phyloP scores from a whole-genome alignment of 106 monocot genomes.

The Platanthera guangdongensis region DNA sequence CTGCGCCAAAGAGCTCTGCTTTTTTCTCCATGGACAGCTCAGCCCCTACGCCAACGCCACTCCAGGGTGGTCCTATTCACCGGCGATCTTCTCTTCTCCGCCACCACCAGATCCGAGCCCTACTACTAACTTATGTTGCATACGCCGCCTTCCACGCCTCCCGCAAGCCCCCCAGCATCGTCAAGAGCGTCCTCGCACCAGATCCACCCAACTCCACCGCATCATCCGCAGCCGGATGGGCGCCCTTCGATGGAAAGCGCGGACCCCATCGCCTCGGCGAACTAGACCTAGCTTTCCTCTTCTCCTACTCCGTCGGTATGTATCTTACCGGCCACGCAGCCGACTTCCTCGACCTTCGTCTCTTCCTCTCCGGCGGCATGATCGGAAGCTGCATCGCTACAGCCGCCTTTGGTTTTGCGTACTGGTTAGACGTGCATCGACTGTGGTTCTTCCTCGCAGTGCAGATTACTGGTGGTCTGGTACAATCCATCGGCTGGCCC shows the following conservation, averaged over 20 bases:
- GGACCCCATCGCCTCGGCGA: constrained; percentile 90
- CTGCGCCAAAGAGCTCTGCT: not conserved
- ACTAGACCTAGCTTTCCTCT: constrained; percentile 90
- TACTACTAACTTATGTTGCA: constrained; percentile 69
- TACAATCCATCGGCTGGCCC: constrained; percentile 84
- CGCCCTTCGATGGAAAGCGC: constrained; percentile 50
- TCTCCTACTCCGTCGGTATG: constrained; percentile 69
- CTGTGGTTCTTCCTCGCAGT: constrained; percentile 46
- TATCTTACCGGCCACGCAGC: constrained; percentile 69
- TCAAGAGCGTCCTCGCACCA: constrained; percentile 61
- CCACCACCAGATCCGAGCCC: constrained; percentile 14
- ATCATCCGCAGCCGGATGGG: constrained; percentile 28
- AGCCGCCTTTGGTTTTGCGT: constrained; percentile 45
- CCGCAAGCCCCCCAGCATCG: constrained; percentile 95
- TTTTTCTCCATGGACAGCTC: not conserved
- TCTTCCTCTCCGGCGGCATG: constrained; percentile 53
- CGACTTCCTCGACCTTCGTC: constrained; percentile 64
- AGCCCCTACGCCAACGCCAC: not conserved
- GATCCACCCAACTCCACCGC: constrained; percentile 7
- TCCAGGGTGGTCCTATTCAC: too few species aligned
- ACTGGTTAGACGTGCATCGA: constrained; percentile 43
- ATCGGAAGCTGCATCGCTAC: constrained; percentile 38
- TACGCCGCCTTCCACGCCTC: constrained; percentile 94
- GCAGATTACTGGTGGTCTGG: constrained; percentile 49
- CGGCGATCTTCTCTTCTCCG: not conserved